Evolutionary conservation across 2,329 filamentous ascomycete species (phyloP).

Genomic region (Diaporthe amygdali): DNA sequence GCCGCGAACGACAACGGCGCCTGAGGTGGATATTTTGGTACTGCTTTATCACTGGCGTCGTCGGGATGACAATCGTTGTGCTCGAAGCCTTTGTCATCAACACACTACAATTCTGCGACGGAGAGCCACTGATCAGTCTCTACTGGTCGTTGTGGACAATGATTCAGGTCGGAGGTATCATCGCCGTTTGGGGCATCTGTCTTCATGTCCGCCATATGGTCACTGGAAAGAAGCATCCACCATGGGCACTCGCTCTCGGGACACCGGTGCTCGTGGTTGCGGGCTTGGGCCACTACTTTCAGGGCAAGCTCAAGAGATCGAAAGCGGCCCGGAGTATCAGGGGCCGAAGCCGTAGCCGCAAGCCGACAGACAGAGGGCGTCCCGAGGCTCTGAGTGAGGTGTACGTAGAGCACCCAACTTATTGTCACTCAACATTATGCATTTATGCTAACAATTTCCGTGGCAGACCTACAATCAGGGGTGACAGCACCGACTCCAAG

Average conservation of each 20-base stretch:
- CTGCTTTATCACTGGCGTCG: slow-evolving; percentile 48
- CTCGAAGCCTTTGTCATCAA: slow-evolving; percentile 61
- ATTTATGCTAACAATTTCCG: neutral
- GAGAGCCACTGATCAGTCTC: slow-evolving; percentile 63
- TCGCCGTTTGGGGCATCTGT: slow-evolving; percentile 63
- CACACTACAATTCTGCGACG: slow-evolving; percentile 63
- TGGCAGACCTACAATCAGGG: slow-evolving; percentile 17
- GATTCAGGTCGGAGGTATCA: slow-evolving; percentile 62
- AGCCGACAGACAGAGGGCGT: slow-evolving; percentile 5
- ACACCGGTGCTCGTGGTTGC: slow-evolving; percentile 66
- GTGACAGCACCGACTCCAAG: slow-evolving; percentile 14
- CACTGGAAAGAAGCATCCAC: slow-evolving; percentile 56
- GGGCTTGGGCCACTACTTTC: slow-evolving; percentile 55
- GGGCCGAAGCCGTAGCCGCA: slow-evolving; percentile 30
- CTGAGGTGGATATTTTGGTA: slow-evolving; percentile 47
- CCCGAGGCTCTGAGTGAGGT: slow-evolving; percentile 20
- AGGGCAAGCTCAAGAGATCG: slow-evolving; percentile 37
- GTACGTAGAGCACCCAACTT: slow-evolving; percentile 2
- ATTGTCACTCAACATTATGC: neutral
- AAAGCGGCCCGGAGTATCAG: slow-evolving; percentile 42
- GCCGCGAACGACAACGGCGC: slow-evolving; percentile 39
- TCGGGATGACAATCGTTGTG: slow-evolving; percentile 51
- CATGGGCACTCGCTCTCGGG: slow-evolving; percentile 64
- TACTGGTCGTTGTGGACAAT: slow-evolving; percentile 69
- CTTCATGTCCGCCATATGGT: slow-evolving; percentile 57